Percentiles rank a stretch among this genome's conserved stretches.
These are phyloP conservation scores for Lactifluus subvellereus DNA, from an alignment of 768 basidiomycete species.

Conservation along the genomic window DNA sequence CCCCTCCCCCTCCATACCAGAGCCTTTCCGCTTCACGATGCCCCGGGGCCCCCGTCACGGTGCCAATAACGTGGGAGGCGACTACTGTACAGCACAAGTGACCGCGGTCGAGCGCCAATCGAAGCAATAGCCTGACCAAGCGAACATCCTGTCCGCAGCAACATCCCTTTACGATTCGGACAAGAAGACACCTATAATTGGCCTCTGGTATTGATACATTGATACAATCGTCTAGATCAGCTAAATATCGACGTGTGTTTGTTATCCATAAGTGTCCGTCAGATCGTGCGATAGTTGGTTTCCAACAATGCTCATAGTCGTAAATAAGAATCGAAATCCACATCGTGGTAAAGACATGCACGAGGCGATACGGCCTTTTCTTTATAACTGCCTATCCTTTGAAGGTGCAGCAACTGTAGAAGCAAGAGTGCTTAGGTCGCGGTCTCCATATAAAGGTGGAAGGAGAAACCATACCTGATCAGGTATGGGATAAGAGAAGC, in stretches of 20 bases:
- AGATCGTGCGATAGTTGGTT: conserved; percentile 1
- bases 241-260: conserved; percentile 10
- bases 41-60: too few relatives aligned
- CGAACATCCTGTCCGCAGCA: not conserved
- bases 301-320: conserved; percentile 9
- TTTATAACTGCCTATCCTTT: conserved; percentile 42
- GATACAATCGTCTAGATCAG: conserved; percentile 10
- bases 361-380: not conserved
- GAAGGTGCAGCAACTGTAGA: conserved; percentile 70
- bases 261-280: conserved; percentile 16
- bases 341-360: not conserved
- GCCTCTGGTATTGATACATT: conserved; percentile 17
- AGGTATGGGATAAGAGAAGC: conserved; percentile 69
- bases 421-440: not conserved
- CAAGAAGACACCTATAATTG: not conserved
- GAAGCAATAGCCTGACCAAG: not conserved
- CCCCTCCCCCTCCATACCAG: too few relatives aligned
- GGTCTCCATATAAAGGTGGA: not conserved
- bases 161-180: not conserved
- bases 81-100: too few relatives aligned
- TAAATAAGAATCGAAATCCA: not conserved
- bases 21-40: too few relatives aligned
- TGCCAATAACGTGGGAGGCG: too few relatives aligned
- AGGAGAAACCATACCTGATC: conserved; percentile 50
- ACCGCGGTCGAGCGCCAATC: not conserved